Conservation (phyloP, 441 rosid genomes). For the Pelargonium fulgidum region DNA sequence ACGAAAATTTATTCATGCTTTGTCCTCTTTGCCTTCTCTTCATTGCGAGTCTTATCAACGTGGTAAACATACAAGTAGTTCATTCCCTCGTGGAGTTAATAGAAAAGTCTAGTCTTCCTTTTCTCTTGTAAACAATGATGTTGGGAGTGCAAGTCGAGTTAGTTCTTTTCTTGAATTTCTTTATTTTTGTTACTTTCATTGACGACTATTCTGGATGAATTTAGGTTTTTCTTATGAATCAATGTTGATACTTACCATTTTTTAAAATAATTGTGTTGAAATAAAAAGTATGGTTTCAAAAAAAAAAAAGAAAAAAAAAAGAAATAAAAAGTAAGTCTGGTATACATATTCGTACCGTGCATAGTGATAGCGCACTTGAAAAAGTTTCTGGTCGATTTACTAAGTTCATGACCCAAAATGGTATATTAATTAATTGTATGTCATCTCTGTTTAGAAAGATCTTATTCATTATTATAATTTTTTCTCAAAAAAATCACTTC, state of each 20-base stretch:
- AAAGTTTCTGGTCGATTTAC: not conserved
- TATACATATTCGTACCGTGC: not conserved
- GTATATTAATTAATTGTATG: slow-evolving; percentile 8
- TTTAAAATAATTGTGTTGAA: not conserved
- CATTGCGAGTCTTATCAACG: too few species aligned
- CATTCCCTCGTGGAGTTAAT: too few species aligned
- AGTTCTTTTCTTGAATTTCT: too few species aligned
- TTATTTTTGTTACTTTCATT: too few species aligned
- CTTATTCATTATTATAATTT: not conserved
- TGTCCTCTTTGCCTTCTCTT: too few species aligned
- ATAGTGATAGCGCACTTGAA: not conserved
- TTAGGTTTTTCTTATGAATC: not conserved
- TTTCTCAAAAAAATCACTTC: not conserved
- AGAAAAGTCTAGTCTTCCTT: too few species aligned
- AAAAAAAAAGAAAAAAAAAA: too few species aligned
- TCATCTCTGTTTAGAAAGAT: not conserved
- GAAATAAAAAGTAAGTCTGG: not conserved
- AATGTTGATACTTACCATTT: not conserved
- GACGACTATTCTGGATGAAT: not conserved
- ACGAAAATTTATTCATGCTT: too few species aligned
- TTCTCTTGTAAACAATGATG: too few species aligned
- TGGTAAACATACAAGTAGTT: too few species aligned
- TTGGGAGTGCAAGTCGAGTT: too few species aligned
- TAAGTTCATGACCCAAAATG: not conserved
- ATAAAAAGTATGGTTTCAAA: too few species aligned